Evolutionary conservation across 2,329 filamentous ascomycete species (phyloP), one percentile per base, ranked within the genome.

Genomic region (Graphiopsis chlorocephala): DNA sequence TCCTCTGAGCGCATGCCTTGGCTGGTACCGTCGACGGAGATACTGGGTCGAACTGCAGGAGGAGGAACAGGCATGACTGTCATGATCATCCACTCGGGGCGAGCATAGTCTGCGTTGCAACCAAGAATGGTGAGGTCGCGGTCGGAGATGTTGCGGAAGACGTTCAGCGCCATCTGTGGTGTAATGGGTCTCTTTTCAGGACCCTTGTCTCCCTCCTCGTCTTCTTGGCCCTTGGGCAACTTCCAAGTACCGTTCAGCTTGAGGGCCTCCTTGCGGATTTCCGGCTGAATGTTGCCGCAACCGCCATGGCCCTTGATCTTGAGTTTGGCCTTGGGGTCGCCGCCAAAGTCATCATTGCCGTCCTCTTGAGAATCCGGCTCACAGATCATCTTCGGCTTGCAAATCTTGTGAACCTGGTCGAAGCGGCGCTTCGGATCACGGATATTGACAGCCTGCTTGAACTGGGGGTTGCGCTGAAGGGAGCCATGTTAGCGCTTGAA

Each of bases 11-110:
- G 90, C 83, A 94, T 89, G 68, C 95, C 95, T 70, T 92, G 91
- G 61, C 92, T 91, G 50, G 92, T 96, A 61, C 95, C 93, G 74
- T 98, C 96, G 82, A 98, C 94, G 25, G 94, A 96, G 72, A 99
- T 96, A 84, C 93, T 97, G 5, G 95, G 95, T 63, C 95, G 90
- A 42, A 99, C 96, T 3, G 95, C 93, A 56, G 95, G 95, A 2
- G 95, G 95, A 1, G 95, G 95, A 0, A 99, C 96, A 5, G 95
- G 93, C 55, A 99, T 85, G 58, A 98, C 93, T 0, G 93, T 97
- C 67, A 99, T 83, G 67, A 99, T 87, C 92, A 99, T 96, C 95
- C 95, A 99, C 77, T 99, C 95, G 0, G 95, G 95, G 55, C 94
- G 89, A 64, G 96, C 94, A 73, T 98, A 98, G 76, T 98, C 92